phyloP scores from a whole-genome alignment of 108 stramenopile genomes.

The Stephanodiscus minutulus region DNA sequence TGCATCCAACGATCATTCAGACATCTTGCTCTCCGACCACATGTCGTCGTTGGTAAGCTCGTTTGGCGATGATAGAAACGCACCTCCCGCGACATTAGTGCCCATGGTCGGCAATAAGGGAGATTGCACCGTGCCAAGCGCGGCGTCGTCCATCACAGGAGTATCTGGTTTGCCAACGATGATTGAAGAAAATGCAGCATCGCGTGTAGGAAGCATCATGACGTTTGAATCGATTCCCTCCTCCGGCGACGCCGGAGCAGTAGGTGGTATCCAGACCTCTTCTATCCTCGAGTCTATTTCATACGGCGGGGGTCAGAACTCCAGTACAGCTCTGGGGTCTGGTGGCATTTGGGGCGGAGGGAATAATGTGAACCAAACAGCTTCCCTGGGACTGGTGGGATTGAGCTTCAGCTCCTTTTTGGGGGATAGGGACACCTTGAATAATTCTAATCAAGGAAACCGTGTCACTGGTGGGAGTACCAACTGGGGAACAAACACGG shows the following conservation, averaged over 20 bases:
- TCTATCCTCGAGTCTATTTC: slow-evolving; percentile 39
- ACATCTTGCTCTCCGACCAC: slow-evolving; percentile 18
- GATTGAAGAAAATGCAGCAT: slow-evolving; percentile 24
- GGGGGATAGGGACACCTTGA: neutral
- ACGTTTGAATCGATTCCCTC: slow-evolving; percentile 31
- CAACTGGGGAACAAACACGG: too few relatives aligned
- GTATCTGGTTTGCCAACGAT: slow-evolving; percentile 22
- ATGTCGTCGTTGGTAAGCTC: slow-evolving; percentile 32
- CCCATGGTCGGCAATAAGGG: slow-evolving; percentile 1
- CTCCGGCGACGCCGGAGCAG: neutral
- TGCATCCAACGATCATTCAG: slow-evolving; percentile 11
- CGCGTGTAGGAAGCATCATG: slow-evolving; percentile 43
- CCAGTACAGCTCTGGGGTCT: slow-evolving; percentile 6
- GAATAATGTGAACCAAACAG: neutral
- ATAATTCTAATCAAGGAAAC: too few relatives aligned
- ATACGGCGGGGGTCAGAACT: slow-evolving; percentile 11
- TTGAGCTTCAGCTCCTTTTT: slow-evolving; percentile 37
- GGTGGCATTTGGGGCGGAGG: slow-evolving; percentile 9
- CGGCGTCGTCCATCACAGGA: slow-evolving; percentile 48
- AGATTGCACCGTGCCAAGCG: slow-evolving; percentile 35
- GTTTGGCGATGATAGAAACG: neutral
- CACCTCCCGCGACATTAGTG: slow-evolving; percentile 5
- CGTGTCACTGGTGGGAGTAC: too few relatives aligned
- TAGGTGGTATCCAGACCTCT: slow-evolving; percentile 24
- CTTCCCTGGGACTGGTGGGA: slow-evolving; percentile 16